Conservation (phyloP, 176 grass and related monocot genomes). For the Calamus simplicifolius region DNA sequence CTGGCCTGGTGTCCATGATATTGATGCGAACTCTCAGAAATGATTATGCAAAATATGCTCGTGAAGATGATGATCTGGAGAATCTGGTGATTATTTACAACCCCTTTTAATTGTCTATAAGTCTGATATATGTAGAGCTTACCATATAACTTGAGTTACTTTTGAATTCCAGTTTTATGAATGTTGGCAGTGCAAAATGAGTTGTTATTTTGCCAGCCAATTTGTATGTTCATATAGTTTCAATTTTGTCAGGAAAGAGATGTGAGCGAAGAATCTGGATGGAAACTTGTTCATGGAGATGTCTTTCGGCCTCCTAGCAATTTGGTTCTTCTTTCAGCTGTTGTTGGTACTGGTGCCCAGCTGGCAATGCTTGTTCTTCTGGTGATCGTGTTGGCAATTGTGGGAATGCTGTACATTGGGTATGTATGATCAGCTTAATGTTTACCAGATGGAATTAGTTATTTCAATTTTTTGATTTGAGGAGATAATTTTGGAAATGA, state of each 20-base stretch:
- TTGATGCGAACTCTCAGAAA: constrained; percentile 5
- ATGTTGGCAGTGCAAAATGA: neutral
- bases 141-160: too few relatives aligned
- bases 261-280: constrained; percentile 4
- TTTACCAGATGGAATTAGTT: too few relatives aligned
- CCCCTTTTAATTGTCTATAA: neutral
- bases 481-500: neutral
- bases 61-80: constrained; percentile 1
- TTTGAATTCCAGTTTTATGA: too few relatives aligned
- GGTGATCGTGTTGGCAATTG: neutral
- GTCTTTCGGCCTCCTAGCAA: neutral
- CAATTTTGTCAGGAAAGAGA: neutral
- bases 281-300: constrained; percentile 6
- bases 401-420: constrained; percentile 2
- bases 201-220: neutral
- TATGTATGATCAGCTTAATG: neutral
- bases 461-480: constrained; percentile 1
- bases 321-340: neutral
- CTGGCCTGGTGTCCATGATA: constrained; percentile 2
- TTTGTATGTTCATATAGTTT: neutral
- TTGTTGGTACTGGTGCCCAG: constrained; percentile 3
- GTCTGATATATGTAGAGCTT: neutral
- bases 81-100: constrained; percentile 1
- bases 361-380: constrained; percentile 4
- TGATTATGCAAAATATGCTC: constrained; percentile 7